Conservation (phyloP, 164 flowering plant species). For the Annona squamosa region DNA sequence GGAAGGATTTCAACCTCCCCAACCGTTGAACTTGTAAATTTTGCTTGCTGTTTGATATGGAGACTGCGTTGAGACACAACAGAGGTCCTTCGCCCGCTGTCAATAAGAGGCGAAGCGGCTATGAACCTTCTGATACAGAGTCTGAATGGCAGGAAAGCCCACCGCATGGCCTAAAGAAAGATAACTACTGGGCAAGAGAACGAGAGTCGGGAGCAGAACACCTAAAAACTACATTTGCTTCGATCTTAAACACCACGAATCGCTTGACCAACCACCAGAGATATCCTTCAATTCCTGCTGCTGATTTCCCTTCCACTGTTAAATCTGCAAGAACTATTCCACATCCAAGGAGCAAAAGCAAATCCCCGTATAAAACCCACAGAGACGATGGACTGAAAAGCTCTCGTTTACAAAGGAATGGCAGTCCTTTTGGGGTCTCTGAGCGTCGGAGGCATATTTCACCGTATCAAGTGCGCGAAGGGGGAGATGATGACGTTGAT, state of each 20-base stretch:
- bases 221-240: constrained; percentile 5
- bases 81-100: constrained; percentile 14
- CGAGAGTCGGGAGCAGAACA: constrained; percentile 4
- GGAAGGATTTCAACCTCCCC: background rate
- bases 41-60: constrained; percentile 21
- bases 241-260: background rate
- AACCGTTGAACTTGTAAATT: background rate
- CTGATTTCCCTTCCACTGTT: background rate
- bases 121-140: constrained; percentile 73
- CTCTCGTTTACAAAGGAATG: background rate
- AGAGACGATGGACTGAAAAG: background rate
- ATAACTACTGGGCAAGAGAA: background rate
- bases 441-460: background rate
- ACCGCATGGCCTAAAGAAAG: constrained; percentile 14
- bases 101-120: constrained; percentile 44
- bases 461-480: too few relatives aligned
- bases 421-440: background rate
- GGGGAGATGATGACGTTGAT: background rate
- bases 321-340: constrained; percentile 1
- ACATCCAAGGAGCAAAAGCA: constrained; percentile 1
- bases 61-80: constrained; percentile 16
- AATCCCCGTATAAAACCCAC: constrained; percentile 7
- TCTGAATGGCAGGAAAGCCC: constrained; percentile 48
- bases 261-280: background rate
- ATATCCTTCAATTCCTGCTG: background rate